Evolutionary conservation across 2,329 filamentous ascomycete species (phyloP).

Genomic region (Thermothelomyces thermophilus): DNA sequence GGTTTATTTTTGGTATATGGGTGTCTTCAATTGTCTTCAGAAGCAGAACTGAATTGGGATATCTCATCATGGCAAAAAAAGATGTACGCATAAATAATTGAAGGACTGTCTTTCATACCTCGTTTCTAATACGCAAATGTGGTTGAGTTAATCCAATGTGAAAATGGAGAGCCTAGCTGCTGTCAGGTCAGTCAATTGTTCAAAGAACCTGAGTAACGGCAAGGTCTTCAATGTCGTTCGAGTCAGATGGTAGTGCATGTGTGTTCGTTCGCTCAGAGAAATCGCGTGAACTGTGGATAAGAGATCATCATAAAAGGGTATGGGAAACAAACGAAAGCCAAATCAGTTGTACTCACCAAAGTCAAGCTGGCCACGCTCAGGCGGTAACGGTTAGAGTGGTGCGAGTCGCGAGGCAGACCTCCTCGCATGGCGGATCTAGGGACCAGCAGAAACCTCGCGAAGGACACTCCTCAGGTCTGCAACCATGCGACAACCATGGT

Average conservation of each 20-base stretch:
- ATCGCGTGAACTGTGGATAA: slow-evolving; percentile 55
- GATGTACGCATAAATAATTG: not conserved
- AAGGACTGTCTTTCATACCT: no score
- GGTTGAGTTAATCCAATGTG: not conserved
- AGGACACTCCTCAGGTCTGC: not conserved
- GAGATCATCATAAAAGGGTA: slow-evolving; percentile 44
- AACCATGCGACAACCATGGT: not conserved
- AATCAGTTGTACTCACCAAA: no score
- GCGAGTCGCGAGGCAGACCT: no score
- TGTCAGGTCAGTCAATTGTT: slow-evolving; percentile 15
- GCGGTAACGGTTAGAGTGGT: no score
- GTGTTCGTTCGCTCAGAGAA: slow-evolving; percentile 53
- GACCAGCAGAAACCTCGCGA: no score
- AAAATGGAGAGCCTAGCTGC: not conserved
- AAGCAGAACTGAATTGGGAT: slow-evolving; percentile 64
- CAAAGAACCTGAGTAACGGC: not conserved
- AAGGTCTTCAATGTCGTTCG: not conserved
- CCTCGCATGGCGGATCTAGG: no score
- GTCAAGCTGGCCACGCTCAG: no score
- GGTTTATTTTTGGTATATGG: slow-evolving; percentile 54
- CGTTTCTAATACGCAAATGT: not conserved
- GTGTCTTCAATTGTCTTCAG: slow-evolving; percentile 62
- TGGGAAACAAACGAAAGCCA: not conserved
- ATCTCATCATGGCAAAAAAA: slow-evolving; percentile 54
- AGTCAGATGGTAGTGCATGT: slow-evolving; percentile 74